A percentile compares a stretch with the other conserved stretches of the same genome.
phyloP scores from a whole-genome alignment of 257 asterid species.

The Echites panduratus region DNA sequence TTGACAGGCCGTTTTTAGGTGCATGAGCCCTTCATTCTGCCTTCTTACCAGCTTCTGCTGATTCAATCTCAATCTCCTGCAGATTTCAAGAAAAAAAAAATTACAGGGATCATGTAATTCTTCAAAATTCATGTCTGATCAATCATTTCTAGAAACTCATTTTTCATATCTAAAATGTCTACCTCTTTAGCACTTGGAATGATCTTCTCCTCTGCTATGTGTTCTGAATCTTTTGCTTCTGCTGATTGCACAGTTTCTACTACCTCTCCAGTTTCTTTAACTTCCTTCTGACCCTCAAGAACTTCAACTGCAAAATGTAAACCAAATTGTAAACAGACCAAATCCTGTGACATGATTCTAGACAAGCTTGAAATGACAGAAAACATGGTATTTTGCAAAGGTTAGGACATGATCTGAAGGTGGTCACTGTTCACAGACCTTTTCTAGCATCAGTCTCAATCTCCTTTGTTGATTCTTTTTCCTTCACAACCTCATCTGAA shows the following conservation, averaged over 20 bases:
- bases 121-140: not conserved
- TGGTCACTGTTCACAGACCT: conserved; percentile 26
- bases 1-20: not conserved
- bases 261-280: conserved; percentile 20
- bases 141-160: not conserved
- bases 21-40: conserved; percentile 23
- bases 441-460: conserved; percentile 23
- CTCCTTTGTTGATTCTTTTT: conserved; percentile 20
- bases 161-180: not conserved
- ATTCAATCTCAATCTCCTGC: conserved; percentile 35
- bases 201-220: conserved; percentile 28
- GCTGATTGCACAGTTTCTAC: conserved; percentile 21
- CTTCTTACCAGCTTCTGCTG: conserved; percentile 30
- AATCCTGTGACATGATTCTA: not conserved
- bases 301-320: conserved; percentile 30
- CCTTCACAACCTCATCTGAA: conserved; percentile 15
- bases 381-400: too few species aligned
- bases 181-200: conserved; percentile 33
- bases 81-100: not conserved
- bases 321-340: not conserved
- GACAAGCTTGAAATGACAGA: not conserved
- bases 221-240: conserved; percentile 29
- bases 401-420: not conserved
- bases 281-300: conserved; percentile 29
- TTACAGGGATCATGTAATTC: not conserved